A percentile compares a stretch with the other conserved stretches of the same genome.
phyloP scores from a whole-genome alignment of 2,329 filamentous ascomycete genomes.

The Chaetomium strumarium region DNA sequence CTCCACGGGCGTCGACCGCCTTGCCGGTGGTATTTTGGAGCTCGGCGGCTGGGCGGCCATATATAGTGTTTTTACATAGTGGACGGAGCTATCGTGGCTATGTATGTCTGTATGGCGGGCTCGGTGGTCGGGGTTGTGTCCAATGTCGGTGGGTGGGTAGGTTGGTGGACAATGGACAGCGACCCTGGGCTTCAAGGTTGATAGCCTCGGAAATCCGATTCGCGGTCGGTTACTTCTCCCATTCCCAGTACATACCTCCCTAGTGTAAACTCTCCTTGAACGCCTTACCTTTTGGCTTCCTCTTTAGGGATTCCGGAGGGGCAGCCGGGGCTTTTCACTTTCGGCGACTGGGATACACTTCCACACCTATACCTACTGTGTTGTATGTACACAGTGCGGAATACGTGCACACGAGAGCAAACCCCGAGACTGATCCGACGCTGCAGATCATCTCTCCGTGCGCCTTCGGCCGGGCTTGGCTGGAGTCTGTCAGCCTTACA shows the following conservation, averaged over 20 bases:
- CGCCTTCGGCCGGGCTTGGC: not conserved
- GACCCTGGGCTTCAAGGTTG: not conserved
- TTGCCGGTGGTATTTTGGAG: not conserved
- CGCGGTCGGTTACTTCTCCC: conserved; percentile 2
- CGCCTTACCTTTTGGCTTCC: conserved; percentile 5
- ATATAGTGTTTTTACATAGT: too few species aligned
- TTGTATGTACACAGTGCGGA: not conserved
- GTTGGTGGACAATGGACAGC: too few species aligned
- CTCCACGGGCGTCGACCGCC: not conserved
- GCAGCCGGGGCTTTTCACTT: conserved; percentile 2
- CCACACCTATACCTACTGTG: too few species aligned
- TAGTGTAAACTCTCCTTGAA: not conserved
- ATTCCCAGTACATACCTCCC: not conserved
- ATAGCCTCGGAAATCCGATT: conserved; percentile 8
- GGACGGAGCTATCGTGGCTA: too few species aligned
- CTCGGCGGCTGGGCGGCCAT: too few species aligned
- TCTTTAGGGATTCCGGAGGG: conserved; percentile 1
- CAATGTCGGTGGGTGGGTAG: too few species aligned
- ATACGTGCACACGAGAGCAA: not conserved
- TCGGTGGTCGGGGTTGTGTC: not conserved
- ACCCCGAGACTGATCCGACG: conserved; percentile 7
- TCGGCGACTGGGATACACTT: not conserved
- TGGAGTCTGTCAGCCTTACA: conserved; percentile 5
- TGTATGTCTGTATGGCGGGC: too few species aligned
- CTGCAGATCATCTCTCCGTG: not conserved